Conservation (phyloP, 352 stramenopile genomes). For the Phytophthora melonis region DNA sequence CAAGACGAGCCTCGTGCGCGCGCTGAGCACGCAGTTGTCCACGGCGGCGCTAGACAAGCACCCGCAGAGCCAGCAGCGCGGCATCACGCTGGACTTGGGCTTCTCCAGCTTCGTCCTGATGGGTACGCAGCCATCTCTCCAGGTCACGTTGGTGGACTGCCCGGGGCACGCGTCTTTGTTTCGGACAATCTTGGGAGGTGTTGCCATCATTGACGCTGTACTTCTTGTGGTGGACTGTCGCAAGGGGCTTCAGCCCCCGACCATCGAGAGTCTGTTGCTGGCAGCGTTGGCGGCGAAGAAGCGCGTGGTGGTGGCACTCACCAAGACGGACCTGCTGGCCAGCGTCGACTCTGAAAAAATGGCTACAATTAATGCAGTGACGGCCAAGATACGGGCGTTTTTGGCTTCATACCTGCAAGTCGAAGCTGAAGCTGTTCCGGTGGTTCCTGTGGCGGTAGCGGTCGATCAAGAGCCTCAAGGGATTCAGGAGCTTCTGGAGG, state of each 20-base stretch:
- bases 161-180: constrained; percentile 99
- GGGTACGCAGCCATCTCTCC: constrained; percentile 52
- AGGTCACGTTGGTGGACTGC: constrained; percentile 96
- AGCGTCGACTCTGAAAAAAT: constrained; percentile 22
- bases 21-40: constrained; percentile 96
- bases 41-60: constrained; percentile 99
- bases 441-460: constrained; percentile 87
- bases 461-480: constrained; percentile 53
- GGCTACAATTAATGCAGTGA: constrained; percentile 65
- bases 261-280: constrained; percentile 98
- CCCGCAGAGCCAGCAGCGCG: constrained; percentile 95
- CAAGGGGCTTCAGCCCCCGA: constrained; percentile 99
- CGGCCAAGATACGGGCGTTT: constrained; percentile 70
- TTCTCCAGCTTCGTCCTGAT: constrained; percentile 96
- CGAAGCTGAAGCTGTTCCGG: constrained; percentile 48
- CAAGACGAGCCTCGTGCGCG: constrained; percentile 97
- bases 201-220: constrained; percentile 99
- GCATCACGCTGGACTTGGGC: constrained; percentile 99
- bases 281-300: constrained; percentile 91
- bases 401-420: constrained; percentile 33
- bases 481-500: constrained; percentile 54
- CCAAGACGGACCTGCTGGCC: constrained; percentile 97
- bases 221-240: constrained; percentile 97
- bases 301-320: constrained; percentile 94
- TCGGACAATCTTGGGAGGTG: constrained; percentile 98